Evolutionary conservation across 495 filamentous ascomycete species (phyloP), one percentile per base, ranked within the genome.

Genomic region (Aspergillus cristatus): DNA sequence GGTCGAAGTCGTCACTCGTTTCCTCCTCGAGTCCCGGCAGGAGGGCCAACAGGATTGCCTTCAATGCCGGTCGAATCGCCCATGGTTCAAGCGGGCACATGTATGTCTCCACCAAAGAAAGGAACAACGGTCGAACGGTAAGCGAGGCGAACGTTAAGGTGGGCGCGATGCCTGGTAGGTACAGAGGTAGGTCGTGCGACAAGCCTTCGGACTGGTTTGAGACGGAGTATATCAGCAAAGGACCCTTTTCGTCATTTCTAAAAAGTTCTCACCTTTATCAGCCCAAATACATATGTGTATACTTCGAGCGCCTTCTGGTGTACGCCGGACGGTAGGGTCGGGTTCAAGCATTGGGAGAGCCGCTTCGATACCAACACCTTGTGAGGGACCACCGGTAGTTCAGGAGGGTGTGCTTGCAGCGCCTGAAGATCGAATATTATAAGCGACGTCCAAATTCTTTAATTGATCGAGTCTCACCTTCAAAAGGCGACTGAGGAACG

Each of bases 301-400:
- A 97, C 86, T 58, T 97, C 91, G 18, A 99, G 72, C 3, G 91
- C 79, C 54, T 97, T 97, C 54, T 97, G 93, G 65, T 99, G 91
- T n/a, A 99, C 91, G 14, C 93, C 91, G 0, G 91, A 94, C 20
- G 91, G 91, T 28, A 99, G 66, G 2, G 81, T 80, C 24, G 93
- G 88, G 53, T 95, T 91, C 45, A 99, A 69, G 47, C 91, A 97
- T 72, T 97, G 91, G 18, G 93, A 84, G 14, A 99, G 68, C 35
- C 90, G 83, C 55, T 89, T 91, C 50, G 91, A 82, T 48, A 97
- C 84, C 30, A 79, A 67, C 1, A 74, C 67, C 62, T 88, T 95
- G 42, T 89, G 82, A 12, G 91, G 91, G 39, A 99, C 81, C 35
- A 78, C 57, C 2, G 74, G 63, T 40, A 77, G 67, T 35, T 78